Percentiles rank a stretch among this genome's conserved stretches.
phyloP scores from a whole-genome alignment of 306 rosid species.

The Lagenaria siceraria region DNA sequence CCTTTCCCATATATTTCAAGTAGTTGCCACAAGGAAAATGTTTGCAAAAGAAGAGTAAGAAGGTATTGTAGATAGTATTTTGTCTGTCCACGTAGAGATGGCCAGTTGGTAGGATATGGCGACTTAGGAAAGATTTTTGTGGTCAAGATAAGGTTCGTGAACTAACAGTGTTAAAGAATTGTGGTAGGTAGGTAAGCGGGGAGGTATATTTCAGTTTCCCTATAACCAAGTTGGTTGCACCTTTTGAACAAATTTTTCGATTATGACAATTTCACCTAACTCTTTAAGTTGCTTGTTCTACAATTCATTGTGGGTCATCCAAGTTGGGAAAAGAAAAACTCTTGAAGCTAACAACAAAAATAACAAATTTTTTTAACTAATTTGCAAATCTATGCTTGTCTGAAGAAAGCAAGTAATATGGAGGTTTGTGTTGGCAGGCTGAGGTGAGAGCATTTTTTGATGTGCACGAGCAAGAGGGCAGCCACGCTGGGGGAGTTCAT shows the following conservation, averaged over 20 bases:
- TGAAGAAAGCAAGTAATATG: background rate
- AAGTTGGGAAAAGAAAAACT: background rate
- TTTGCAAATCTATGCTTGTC: background rate
- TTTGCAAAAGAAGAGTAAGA: background rate
- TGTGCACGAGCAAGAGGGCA: slow-evolving; percentile 98
- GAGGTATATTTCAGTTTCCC: slow-evolving; percentile 3
- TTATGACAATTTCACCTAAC: background rate
- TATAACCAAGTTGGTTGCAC: slow-evolving; percentile 9
- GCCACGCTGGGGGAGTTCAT: slow-evolving; percentile 93
- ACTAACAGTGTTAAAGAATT: background rate
- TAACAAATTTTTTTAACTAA: background rate
- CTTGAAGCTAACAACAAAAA: background rate
- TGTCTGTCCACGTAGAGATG: background rate
- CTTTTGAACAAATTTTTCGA: background rate
- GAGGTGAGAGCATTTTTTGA: slow-evolving; percentile 99
- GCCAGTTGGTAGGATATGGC: background rate
- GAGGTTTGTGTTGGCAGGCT: slow-evolving; percentile 35
- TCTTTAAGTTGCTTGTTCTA: background rate
- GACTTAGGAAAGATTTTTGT: background rate
- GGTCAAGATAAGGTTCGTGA: slow-evolving; percentile 1
- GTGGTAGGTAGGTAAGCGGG: background rate
- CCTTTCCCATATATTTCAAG: no score
- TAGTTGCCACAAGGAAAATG: background rate
- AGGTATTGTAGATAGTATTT: background rate
- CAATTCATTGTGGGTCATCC: background rate